Base-by-base conservation (phyloP, 805 yeast genomes). In the Nakazawaea ambrosiae region DNA sequence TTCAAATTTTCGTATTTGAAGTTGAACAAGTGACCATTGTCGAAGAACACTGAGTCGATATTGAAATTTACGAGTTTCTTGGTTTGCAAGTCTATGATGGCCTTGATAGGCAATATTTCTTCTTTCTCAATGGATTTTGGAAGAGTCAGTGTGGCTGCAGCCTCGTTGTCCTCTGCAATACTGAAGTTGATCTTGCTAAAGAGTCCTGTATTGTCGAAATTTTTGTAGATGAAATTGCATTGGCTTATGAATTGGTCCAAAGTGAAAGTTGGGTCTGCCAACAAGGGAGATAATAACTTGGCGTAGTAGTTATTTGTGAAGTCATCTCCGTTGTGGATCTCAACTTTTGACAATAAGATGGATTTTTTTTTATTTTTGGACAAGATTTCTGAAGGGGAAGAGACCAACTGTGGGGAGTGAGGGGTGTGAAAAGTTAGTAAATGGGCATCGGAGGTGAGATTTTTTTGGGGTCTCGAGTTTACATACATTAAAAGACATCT, bases 201-300 rank as follows among this genome's bases (percentile, higher is more conserved):
- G 20, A 55, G 50, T 17, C 54, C 50, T 19, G 59, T 50, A 37
- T 53, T 47, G 10, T 40, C 26, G 23, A 61, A 46, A 27, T 51
- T 47, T 5, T 43, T 28, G 16, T 48, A 29, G 3, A 53, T 43
- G 7, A 31, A 20, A 7, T 54, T 37, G 34, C 54, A 48, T 19
- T 45, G 39, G 2, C 29, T 30, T 7, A 69, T 42, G 46, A 74
- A 56, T 45, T 70, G 66, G 14, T 53, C 58, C 31, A 73, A 52
- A 2, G 78, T 73, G 40, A 64, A 43, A 36, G 53, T 59, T 3
- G 59, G 45, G 3, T 55, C 49, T 5, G 49, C 51, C 11, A 66
- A 50, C 42, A 73, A 51, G 12, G 79, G 79, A 3, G 55, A 41
- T 38, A 74, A 54, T 18, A 72, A 54, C 44, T 68, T 70, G 40